A percentile compares a stretch with the other conserved stretches of the same genome.
Evolutionary conservation across 192 early-diverging fungal genomes (phyloP).

Genomic region (Coemansia biformis): DNA sequence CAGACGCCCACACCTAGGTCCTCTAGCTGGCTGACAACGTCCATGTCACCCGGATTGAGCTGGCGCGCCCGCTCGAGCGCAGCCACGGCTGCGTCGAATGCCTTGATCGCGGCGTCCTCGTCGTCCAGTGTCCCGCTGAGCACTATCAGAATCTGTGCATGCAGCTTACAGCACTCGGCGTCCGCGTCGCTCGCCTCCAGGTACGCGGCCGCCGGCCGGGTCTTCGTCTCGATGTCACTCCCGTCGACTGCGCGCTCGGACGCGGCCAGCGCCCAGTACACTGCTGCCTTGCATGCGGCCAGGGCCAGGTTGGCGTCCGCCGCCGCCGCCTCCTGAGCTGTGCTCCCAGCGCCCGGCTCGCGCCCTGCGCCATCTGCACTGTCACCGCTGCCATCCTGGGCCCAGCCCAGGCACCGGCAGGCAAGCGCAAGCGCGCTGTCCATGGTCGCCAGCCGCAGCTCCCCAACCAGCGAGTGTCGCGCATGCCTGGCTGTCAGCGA

Average conservation of each 20-base stretch:
- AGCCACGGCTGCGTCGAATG: conserved; percentile 49
- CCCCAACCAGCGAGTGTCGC: conserved; percentile 8
- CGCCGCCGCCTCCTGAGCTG: background rate
- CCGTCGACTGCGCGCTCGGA: conserved; percentile 43
- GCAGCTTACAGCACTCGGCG: conserved; percentile 27
- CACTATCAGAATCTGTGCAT: conserved; percentile 32
- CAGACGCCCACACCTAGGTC: conserved; percentile 33
- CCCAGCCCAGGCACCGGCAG: conserved; percentile 13
- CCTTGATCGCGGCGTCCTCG: conserved; percentile 52
- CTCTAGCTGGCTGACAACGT: conserved; percentile 40
- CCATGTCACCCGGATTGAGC: conserved; percentile 42
- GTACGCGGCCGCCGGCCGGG: conserved; percentile 27
- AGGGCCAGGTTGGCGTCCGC: background rate
- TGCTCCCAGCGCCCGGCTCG: background rate
- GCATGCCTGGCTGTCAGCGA: conserved; percentile 13
- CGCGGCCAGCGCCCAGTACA: conserved; percentile 56
- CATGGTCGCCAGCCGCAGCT: conserved; percentile 11
- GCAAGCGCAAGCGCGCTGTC: conserved; percentile 18
- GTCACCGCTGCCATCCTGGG: background rate
- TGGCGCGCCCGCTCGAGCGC: conserved; percentile 45
- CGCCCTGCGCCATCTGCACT: background rate
- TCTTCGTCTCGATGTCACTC: conserved; percentile 31
- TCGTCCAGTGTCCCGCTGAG: conserved; percentile 45
- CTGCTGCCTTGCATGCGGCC: conserved; percentile 32
- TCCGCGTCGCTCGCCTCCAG: conserved; percentile 13